Evolutionary conservation across 768 basidiomycete genomes (phyloP), one percentile per base, ranked within the genome.

Genomic region (Zangia roseola): DNA sequence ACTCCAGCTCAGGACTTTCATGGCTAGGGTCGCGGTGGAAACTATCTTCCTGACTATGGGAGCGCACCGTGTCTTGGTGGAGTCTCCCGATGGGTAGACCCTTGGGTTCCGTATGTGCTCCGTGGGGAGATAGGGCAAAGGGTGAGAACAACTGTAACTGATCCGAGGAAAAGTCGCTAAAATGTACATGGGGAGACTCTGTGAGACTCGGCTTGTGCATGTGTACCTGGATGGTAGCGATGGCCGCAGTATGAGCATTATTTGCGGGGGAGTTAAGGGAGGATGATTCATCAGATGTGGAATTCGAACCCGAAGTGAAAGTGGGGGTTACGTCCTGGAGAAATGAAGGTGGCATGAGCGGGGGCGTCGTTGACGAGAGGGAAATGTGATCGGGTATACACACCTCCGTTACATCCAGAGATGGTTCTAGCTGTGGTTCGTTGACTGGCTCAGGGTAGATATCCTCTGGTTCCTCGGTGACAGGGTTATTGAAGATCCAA

Each of bases 401-500:
- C 33, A 74, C 73, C 59, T 71, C 70, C 0, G 55, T 53, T 23
- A 53, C 40, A 16, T 65, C 50, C 7, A 38, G 58, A 16, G 52
- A 53, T 28, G 47, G 58, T 16, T 54, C 55, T 33, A 45, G 38
- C 30, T 49, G 43, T 30, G 12, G 21, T n/a, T 7, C 28, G 30
- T 33, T 12, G 7, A 49, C 45, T 25, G 28, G 35, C 25, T 60
- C 53, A 5, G 21, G 26, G 16, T 60, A 74, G 2, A 25, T 4
- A 44, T 74, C 74, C 43, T 83, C 83, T 14, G 80, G 79, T 48
- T 82, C 84, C 51, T 78, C 83, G 35, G 73, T 70, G 23, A 80
- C 55, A 1, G 81, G 68, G 39, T 83, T 80, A 49, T 79, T 82
- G 64, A 88, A 88, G 61, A 89, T 86, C 82, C 86, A 86, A 52